phyloP scores from a whole-genome alignment of 805 yeast species.

The Crinitomyces ghanaensis region DNA sequence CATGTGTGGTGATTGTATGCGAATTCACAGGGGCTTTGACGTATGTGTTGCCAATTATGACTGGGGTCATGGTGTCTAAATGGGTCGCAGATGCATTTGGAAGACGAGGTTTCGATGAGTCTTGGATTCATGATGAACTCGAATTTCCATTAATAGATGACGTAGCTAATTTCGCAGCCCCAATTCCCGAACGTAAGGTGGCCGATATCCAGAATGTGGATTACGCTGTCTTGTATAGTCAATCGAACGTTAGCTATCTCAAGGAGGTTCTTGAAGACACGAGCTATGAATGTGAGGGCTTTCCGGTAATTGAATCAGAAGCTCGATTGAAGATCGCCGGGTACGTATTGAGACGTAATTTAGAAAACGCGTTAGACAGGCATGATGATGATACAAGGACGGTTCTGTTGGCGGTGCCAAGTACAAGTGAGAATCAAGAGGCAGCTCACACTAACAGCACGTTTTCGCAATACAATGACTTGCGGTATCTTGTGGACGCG shows the following conservation, averaged over 20 bases:
- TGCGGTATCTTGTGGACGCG: slow-evolving; percentile 15
- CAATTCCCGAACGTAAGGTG: slow-evolving; percentile 29
- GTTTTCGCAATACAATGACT: slow-evolving; percentile 5
- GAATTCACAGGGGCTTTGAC: slow-evolving; percentile 81
- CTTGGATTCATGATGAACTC: slow-evolving; percentile 32
- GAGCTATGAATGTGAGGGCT: too few species aligned
- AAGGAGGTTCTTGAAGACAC: not conserved
- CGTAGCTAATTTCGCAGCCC: slow-evolving; percentile 31
- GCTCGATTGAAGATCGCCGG: slow-evolving; percentile 30
- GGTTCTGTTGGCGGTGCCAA: slow-evolving; percentile 5
- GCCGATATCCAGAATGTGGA: slow-evolving; percentile 18
- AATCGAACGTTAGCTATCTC: not conserved
- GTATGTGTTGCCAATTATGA: slow-evolving; percentile 77
- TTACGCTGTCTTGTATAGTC: slow-evolving; percentile 2
- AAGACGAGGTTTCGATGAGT: slow-evolving; percentile 51
- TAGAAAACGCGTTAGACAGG: slow-evolving; percentile 23
- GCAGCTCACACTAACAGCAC: not conserved
- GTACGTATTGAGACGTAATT: slow-evolving; percentile 31
- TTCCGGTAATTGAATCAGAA: slow-evolving; percentile 17
- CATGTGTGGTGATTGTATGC: slow-evolving; percentile 69
- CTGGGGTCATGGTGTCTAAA: slow-evolving; percentile 65
- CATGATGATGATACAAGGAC: slow-evolving; percentile 4
- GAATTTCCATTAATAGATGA: slow-evolving; percentile 34
- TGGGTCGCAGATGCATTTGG: slow-evolving; percentile 56
- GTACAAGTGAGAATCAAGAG: not conserved